Evolutionary conservation across 208 protist species (phyloP).

Genomic region (Sergeia podlipaevii): DNA sequence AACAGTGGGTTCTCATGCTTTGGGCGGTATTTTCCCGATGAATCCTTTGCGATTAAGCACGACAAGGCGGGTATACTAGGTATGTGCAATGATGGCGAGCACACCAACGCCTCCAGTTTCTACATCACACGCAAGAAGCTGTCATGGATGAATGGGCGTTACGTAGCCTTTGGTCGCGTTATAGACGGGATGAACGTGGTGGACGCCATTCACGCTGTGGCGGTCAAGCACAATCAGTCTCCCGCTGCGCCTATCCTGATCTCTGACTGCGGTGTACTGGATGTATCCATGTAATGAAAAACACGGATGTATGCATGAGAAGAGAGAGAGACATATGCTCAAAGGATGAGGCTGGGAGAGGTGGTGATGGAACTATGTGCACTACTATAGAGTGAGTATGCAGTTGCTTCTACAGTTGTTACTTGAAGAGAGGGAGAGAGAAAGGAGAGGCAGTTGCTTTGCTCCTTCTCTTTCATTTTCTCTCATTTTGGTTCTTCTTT

Average conservation of each 20-base stretch:
- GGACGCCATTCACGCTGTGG: conserved; percentile 66
- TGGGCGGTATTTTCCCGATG: conserved; percentile 90
- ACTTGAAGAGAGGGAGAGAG: no score
- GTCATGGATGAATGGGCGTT: conserved; percentile 91
- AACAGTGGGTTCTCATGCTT: conserved; percentile 92
- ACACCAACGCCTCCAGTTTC: conserved; percentile 87
- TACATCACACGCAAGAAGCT: conserved; percentile 81
- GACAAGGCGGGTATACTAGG: conserved; percentile 66
- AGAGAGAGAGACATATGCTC: conserved; percentile 1
- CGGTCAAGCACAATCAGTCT: conserved; percentile 82
- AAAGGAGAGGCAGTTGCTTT: no score
- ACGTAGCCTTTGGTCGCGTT: conserved; percentile 95
- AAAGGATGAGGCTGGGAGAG: no score
- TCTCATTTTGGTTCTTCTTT: no score
- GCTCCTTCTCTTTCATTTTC: no score
- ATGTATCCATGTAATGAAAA: conserved; percentile 38
- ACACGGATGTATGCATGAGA: neutral
- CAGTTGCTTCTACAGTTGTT: no score
- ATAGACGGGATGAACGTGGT: conserved; percentile 89
- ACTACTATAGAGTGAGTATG: no score
- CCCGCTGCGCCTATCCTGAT: conserved; percentile 62
- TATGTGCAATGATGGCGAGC: conserved; percentile 88
- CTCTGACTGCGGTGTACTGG: conserved; percentile 75
- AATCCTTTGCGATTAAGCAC: conserved; percentile 93
- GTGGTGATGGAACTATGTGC: no score